Percentiles rank a stretch among this genome's conserved stretches.
Conservation (phyloP, 208 protist genomes). For the Entamoeba invadens region DNA sequence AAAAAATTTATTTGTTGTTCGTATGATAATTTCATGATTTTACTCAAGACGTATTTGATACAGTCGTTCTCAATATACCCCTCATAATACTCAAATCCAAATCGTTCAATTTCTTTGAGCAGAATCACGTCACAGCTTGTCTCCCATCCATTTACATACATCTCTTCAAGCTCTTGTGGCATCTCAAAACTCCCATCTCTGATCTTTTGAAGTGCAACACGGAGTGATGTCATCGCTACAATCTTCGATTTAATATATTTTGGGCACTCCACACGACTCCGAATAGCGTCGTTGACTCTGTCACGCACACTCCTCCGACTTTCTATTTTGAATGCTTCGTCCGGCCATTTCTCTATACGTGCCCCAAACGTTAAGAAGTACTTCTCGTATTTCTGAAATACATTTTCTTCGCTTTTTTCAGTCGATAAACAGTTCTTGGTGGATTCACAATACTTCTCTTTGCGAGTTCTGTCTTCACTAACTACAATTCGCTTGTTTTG, state of each 20-base stretch:
- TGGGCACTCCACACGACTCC: neutral
- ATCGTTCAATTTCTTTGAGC: neutral
- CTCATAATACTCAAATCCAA: neutral
- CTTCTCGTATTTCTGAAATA: neutral
- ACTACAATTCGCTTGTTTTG: too few species aligned
- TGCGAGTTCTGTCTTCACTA: too few species aligned
- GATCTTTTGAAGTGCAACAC: neutral
- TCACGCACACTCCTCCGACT: neutral
- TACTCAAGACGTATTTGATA: neutral
- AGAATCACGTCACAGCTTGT: neutral
- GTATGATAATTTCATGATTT: neutral
- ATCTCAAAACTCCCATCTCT: neutral
- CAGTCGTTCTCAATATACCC: neutral
- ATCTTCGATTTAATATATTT: neutral
- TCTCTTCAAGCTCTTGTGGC: neutral
- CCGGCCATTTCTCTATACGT: neutral
- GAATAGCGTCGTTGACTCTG: neutral
- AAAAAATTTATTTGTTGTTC: neutral
- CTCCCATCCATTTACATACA: neutral
- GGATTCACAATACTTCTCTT: too few species aligned
- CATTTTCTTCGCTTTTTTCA: too few species aligned
- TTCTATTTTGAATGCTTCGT: neutral
- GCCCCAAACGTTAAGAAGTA: neutral
- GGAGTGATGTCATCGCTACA: neutral
- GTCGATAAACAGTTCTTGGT: too few species aligned